These are phyloP conservation scores for Waltiozyma sp. DNA, from an alignment of 1,139 yeast species.

Conservation along the genomic window DNA sequence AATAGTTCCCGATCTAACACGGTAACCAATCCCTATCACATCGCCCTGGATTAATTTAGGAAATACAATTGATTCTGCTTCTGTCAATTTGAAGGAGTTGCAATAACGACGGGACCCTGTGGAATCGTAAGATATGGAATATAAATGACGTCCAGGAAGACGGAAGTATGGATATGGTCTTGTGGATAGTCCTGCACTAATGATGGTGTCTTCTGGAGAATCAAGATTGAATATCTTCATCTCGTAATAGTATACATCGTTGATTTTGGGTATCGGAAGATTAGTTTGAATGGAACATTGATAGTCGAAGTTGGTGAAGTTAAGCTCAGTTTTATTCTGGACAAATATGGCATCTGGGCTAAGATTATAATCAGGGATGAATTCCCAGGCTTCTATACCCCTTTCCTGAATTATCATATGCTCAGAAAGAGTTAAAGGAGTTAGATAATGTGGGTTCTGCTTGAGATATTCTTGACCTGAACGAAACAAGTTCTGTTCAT, in stretches of 20 bases:
- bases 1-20: conserved; percentile 67
- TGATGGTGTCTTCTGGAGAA: conserved; percentile 34
- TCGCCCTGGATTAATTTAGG: conserved; percentile 79
- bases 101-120: conserved; percentile 73
- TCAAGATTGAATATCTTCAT: conserved; percentile 58
- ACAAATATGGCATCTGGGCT: conserved; percentile 52
- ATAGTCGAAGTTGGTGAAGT: conserved; percentile 54
- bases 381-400: conserved; percentile 91
- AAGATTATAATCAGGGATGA: conserved; percentile 57
- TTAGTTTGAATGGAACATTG: conserved; percentile 78
- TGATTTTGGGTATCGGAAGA: conserved; percentile 74
- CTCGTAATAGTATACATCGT: conserved; percentile 88
- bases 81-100: conserved; percentile 59
- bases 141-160: conserved; percentile 64
- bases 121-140: conserved; percentile 79
- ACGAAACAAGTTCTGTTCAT: conserved; percentile 68
- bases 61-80: conserved; percentile 39
- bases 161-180: conserved; percentile 86
- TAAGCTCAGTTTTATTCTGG: conserved; percentile 64
- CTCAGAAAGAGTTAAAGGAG: conserved; percentile 34
- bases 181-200: conserved; percentile 74
- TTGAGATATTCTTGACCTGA: conserved; percentile 42
- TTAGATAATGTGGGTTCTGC: conserved; percentile 38
- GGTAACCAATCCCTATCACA: conserved; percentile 85
- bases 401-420: conserved; percentile 63